Evolutionary conservation across 257 asterid species (phyloP).

Genomic region (Leonotis leonurus): DNA sequence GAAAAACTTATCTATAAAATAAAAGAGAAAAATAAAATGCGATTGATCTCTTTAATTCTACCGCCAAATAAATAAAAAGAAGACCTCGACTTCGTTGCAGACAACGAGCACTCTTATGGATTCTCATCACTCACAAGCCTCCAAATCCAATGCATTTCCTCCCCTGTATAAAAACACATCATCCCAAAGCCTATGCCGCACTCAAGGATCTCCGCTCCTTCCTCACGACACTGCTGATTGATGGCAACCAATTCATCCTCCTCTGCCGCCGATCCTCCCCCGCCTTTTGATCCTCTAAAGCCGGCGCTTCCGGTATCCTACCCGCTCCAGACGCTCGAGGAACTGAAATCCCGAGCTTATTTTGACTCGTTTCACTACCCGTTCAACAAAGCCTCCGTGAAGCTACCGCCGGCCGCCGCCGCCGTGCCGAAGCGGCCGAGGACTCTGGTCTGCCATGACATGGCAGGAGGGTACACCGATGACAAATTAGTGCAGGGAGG

Average conservation of each 20-base stretch:
- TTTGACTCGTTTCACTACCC: conserved; percentile 78
- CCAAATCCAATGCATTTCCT: conserved; percentile 25
- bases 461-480: conserved; percentile 84
- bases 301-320: conserved; percentile 73
- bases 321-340: conserved; percentile 75
- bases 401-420: conserved; percentile 26
- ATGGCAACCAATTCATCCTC: conserved; percentile 26
- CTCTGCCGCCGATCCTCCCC: conserved; percentile 22
- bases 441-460: conserved; percentile 83
- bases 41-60: not conserved
- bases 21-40: not conserved
- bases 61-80: not conserved
- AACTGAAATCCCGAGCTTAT: conserved; percentile 64
- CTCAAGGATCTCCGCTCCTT: conserved; percentile 34
- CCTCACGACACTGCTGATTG: conserved; percentile 1
- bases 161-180: conserved; percentile 40
- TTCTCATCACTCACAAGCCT: not conserved
- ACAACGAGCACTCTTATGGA: conserved; percentile 17
- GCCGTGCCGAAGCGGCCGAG: conserved; percentile 54
- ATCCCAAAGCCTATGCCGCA: conserved; percentile 36
- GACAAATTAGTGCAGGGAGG: conserved; percentile 88
- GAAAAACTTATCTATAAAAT: too few species aligned
- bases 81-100: not conserved
- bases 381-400: conserved; percentile 47
- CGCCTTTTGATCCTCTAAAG: conserved; percentile 55